phyloP scores from a whole-genome alignment of 2,329 filamentous ascomycete genomes.

The Calonectria pauciramosa region DNA sequence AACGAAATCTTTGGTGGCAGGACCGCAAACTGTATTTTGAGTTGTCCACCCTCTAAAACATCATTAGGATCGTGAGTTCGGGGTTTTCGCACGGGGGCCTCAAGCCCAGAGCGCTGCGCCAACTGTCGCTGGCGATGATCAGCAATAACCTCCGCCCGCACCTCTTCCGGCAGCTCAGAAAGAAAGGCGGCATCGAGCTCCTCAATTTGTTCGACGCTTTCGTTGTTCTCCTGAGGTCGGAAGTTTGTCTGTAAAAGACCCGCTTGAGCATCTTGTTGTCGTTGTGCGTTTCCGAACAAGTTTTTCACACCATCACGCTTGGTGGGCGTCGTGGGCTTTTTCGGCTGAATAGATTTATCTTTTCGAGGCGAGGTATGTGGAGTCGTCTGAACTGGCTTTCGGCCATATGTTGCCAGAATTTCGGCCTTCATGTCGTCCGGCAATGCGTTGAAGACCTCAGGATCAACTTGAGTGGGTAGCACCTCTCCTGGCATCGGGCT shows the following conservation, averaged over 20 bases:
- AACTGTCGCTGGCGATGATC: slow-evolving; percentile 74
- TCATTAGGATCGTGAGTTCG: slow-evolving; percentile 41
- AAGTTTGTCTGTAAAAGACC: slow-evolving; percentile 83
- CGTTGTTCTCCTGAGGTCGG: slow-evolving; percentile 55
- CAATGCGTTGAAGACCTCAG: slow-evolving; percentile 84
- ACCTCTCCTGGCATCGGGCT: slow-evolving; percentile 54
- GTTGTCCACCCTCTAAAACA: slow-evolving; percentile 53
- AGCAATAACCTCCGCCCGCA: slow-evolving; percentile 82
- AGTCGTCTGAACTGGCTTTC: slow-evolving; percentile 50
- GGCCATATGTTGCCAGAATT: slow-evolving; percentile 79
- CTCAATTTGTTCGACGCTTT: slow-evolving; percentile 52
- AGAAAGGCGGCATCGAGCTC: slow-evolving; percentile 81
- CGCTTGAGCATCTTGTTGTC: slow-evolving; percentile 67
- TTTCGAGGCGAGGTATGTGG: slow-evolving; percentile 69
- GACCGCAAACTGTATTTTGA: slow-evolving; percentile 61
- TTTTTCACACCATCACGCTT: slow-evolving; percentile 69
- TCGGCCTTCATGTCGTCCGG: slow-evolving; percentile 90
- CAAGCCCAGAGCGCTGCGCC: slow-evolving; percentile 68
- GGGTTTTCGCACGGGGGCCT: slow-evolving; percentile 49
- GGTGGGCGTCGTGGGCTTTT: slow-evolving; percentile 72
- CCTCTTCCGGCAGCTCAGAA: slow-evolving; percentile 84
- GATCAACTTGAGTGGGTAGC: slow-evolving; percentile 86
- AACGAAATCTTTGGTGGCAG: slow-evolving; percentile 63
- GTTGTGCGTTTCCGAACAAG: slow-evolving; percentile 61
- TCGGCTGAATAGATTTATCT: slow-evolving; percentile 63